These are phyloP conservation scores for Hygrophoropsis aurantiaca DNA, from an alignment of 768 basidiomycete species.

Conservation along the genomic window DNA sequence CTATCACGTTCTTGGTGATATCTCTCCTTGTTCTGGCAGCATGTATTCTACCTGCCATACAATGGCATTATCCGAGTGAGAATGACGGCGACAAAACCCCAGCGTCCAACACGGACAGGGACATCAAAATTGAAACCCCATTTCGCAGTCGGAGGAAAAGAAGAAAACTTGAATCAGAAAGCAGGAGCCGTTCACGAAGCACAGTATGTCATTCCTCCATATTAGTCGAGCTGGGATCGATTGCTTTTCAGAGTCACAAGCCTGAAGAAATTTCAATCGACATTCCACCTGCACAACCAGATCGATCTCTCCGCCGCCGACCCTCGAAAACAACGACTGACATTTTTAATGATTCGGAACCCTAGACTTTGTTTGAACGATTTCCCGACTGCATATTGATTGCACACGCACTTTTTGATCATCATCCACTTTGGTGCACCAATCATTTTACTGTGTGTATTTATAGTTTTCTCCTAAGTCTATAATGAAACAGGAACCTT, in stretches of 20 bases:
- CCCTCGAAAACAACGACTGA: constrained; percentile 42
- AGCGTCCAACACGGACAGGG: constrained; percentile 1
- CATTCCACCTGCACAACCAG: constrained; percentile 29
- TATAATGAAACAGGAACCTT: constrained; percentile 20
- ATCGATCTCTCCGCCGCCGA: constrained; percentile 43
- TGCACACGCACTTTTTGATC: no score
- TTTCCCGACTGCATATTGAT: neutral
- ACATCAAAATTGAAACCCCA: constrained; percentile 18
- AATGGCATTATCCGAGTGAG: constrained; percentile 21
- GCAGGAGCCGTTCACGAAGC: constrained; percentile 18
- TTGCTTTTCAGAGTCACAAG: constrained; percentile 19
- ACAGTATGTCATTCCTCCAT: constrained; percentile 11
- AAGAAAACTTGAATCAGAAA: constrained; percentile 18
- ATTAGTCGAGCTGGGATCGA: constrained; percentile 9
- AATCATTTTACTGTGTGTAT: constrained; percentile 9
- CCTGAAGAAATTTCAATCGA: constrained; percentile 25
- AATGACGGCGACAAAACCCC: constrained; percentile 7
- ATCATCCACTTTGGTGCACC: no score
- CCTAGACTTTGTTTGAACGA: constrained; percentile 10
- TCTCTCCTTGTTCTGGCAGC: constrained; percentile 45
- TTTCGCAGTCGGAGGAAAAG: constrained; percentile 25
- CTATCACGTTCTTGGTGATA: constrained; percentile 47
- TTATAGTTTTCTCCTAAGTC: constrained; percentile 16
- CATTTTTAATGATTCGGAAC: constrained; percentile 27
- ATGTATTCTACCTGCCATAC: constrained; percentile 51